phyloP scores from a whole-genome alignment of 768 basidiomycete species.

The Rhodotorula graminis region DNA sequence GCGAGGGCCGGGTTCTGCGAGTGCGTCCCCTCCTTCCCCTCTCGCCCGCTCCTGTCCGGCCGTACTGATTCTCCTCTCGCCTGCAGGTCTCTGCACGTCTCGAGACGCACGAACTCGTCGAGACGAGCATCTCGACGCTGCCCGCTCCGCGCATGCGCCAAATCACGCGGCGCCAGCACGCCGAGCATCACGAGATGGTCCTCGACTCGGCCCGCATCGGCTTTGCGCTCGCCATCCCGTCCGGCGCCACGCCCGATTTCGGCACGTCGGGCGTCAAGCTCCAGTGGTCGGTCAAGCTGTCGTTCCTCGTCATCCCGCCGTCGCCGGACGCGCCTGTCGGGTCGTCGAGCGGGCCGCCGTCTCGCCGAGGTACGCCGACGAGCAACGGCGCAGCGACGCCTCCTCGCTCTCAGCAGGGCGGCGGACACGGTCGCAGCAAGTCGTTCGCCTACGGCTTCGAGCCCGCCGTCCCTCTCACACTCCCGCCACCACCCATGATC shows the following conservation, averaged over 20 bases:
- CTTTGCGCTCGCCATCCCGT: conserved; percentile 86
- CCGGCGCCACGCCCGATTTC: conserved; percentile 84
- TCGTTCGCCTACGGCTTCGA: conserved; percentile 41
- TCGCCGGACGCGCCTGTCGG: conserved; percentile 24
- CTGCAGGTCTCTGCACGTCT: conserved; percentile 76
- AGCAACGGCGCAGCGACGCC: background rate
- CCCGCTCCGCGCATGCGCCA: conserved; percentile 44
- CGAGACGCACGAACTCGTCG: conserved; percentile 72
- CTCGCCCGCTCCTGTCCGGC: background rate
- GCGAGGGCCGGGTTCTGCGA: conserved; percentile 72
- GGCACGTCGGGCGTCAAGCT: conserved; percentile 72
- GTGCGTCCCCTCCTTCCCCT: conserved; percentile 50
- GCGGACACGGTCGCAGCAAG: conserved; percentile 34
- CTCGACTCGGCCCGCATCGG: conserved; percentile 70
- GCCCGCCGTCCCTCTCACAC: conserved; percentile 34
- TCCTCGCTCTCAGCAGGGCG: conserved; percentile 1
- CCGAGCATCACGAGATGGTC: conserved; percentile 77
- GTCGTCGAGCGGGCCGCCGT: conserved; percentile 45
- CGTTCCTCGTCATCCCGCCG: conserved; percentile 72
- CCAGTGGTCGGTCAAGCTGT: conserved; percentile 82
- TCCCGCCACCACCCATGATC: conserved; percentile 34
- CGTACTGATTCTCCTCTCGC: too few species aligned
- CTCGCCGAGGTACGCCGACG: conserved; percentile 53
- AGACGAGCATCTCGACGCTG: conserved; percentile 60
- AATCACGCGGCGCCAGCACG: conserved; percentile 66